phyloP scores from a whole-genome alignment of 768 basidiomycete species.

The Boletus bicolor region DNA sequence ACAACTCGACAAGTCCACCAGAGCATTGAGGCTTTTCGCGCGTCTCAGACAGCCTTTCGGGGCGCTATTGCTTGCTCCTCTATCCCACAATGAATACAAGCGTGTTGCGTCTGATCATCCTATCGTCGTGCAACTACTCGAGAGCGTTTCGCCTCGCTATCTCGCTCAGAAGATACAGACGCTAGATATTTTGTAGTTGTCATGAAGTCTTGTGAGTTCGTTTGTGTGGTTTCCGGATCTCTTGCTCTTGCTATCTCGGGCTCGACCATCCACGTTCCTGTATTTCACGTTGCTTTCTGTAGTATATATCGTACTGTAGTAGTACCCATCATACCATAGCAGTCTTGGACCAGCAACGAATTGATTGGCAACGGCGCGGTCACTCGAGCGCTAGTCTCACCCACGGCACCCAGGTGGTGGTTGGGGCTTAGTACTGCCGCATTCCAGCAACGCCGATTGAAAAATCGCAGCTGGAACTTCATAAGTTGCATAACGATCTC shows the following conservation, averaged over 20 bases:
- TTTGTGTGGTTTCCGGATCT: neutral
- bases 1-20: neutral
- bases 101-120: neutral
- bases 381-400: too few relatives aligned
- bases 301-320: neutral
- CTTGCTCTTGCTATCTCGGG: neutral
- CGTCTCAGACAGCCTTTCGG: neutral
- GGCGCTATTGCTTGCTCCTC: neutral
- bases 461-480: too few relatives aligned
- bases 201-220: neutral
- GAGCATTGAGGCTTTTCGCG: neutral
- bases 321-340: neutral
- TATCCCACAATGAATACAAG: neutral
- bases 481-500: too few relatives aligned
- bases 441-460: too few relatives aligned
- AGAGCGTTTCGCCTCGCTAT: neutral
- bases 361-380: too few relatives aligned
- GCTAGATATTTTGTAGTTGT: neutral
- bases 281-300: neutral
- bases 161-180: neutral
- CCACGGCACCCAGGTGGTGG: too few relatives aligned
- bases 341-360: too few relatives aligned
- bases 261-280: neutral
- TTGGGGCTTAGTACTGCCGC: too few relatives aligned
- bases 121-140: neutral